phyloP scores from a whole-genome alignment of 2,329 filamentous ascomycete species.

The Pseudopithomyces chartarum region DNA sequence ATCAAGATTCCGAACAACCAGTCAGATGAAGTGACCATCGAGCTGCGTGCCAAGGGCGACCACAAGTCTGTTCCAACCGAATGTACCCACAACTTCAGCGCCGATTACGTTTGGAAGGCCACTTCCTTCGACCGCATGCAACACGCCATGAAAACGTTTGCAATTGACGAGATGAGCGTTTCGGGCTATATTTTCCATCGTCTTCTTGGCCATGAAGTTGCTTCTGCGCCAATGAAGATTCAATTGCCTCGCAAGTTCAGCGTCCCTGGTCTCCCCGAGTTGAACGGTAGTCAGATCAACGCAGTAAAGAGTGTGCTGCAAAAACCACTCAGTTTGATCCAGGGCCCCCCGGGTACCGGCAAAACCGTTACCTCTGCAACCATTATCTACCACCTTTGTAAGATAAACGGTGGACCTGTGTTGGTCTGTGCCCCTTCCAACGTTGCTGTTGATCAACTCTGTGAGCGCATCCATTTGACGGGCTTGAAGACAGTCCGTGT shows the following conservation, averaged over 20 bases:
- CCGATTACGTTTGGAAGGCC: slow-evolving; percentile 99
- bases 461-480: slow-evolving; percentile 92
- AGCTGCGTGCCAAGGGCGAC: slow-evolving; percentile 90
- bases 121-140: slow-evolving; percentile 99
- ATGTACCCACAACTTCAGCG: slow-evolving; percentile 96
- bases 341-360: slow-evolving; percentile 94
- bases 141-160: slow-evolving; percentile 98
- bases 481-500: slow-evolving; percentile 95
- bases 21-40: slow-evolving; percentile 95
- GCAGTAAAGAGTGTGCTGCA: slow-evolving; percentile 95
- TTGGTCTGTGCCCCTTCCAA: slow-evolving; percentile 97
- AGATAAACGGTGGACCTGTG: slow-evolving; percentile 92
- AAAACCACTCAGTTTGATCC: slow-evolving; percentile 92
- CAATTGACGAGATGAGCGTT: slow-evolving; percentile 96
- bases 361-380: slow-evolving; percentile 99
- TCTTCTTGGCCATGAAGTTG: slow-evolving; percentile 91
- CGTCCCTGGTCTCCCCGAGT: slow-evolving; percentile 88
- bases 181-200: slow-evolving; percentile 99
- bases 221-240: slow-evolving; percentile 92
- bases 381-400: slow-evolving; percentile 96
- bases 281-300: slow-evolving; percentile 94
- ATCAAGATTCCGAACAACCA: slow-evolving; percentile 99
- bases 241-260: slow-evolving; percentile 96
- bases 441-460: slow-evolving; percentile 97
- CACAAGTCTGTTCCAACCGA: slow-evolving; percentile 96